Evolutionary conservation across 495 filamentous ascomycete genomes (phyloP), one percentile per base, ranked within the genome.

Genomic region (Penicillium lividum): DNA sequence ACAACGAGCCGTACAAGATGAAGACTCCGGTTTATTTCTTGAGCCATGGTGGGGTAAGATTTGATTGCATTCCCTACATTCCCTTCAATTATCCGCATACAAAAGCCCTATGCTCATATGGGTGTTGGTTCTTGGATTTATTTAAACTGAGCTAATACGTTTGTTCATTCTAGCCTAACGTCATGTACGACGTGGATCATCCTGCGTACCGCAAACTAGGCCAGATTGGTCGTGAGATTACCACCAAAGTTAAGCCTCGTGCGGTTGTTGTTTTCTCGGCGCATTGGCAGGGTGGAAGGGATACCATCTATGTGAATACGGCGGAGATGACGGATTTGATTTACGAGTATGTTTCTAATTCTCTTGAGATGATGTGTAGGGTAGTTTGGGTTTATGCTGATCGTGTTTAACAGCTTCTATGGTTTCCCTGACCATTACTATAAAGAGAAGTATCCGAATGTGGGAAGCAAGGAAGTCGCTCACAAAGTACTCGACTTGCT

Each of bases 221-320:
- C 44, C 60, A 73, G 13, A 85, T 94, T 50, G 91, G 92, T 29
- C 77, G 70, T 7, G 91, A 95, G 64, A 95, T 96, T 65, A 93
- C 90, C 0, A 78, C 84, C 29, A 88, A 86, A 64, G 85, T 93
- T 33, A 89, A 89, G 66, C 90, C 90, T 18, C 86, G 84, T 54
- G 92, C 91, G 15, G 80, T 94, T 13, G 88, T 96, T 10, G 90
- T 96, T 11, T 91, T 96, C 70, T 93, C 89, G 10, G 91, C 90
- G 27, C 90, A 96, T 73, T 95, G 92, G 92, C 86, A 93, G 71
- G 82, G 78, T 25, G 75, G 74, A 1, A 68, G 68, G 33, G 73
- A 82, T 63, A 78, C 73, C 4, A 82, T 95, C 54, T 77, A 89
- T 64, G 84, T 94, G 61, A 94, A 94, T 71, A 84, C 80, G 9